phyloP scores from a whole-genome alignment of 306 rosid species.

The Biancaea sappan region DNA sequence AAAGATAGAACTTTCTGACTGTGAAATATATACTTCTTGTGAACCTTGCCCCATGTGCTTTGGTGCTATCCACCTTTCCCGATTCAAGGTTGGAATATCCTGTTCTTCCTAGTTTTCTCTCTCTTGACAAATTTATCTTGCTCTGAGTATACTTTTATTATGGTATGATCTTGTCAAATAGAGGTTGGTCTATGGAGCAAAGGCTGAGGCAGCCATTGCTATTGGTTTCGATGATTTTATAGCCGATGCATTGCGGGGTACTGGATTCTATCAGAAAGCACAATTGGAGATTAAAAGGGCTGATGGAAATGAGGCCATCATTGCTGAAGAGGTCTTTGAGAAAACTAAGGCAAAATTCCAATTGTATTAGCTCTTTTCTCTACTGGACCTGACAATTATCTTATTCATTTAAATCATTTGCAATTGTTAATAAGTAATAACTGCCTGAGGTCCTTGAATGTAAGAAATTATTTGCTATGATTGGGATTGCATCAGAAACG shows the following conservation, averaged over 20 bases:
- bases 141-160: background rate
- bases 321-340: constrained; percentile 91
- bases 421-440: constrained; percentile 35
- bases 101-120: background rate
- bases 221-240: constrained; percentile 81
- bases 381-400: no score
- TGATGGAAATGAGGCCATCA: constrained; percentile 72
- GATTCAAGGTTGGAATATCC: constrained; percentile 66
- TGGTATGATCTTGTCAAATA: constrained; percentile 31
- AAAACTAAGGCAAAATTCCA: constrained; percentile 73
- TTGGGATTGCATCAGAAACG: constrained; percentile 13
- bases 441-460: constrained; percentile 22
- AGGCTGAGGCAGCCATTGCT: constrained; percentile 87
- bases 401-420: constrained; percentile 21
- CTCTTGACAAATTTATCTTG: background rate
- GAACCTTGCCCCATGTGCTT: constrained; percentile 99
- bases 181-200: constrained; percentile 91
- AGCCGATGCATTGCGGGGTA: constrained; percentile 84
- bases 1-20: constrained; percentile 71
- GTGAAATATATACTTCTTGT: constrained; percentile 92
- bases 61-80: constrained; percentile 88
- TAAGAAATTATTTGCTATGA: constrained; percentile 24
- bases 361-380: no score
- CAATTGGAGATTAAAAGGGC: constrained; percentile 85
- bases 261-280: constrained; percentile 71